These are phyloP conservation scores for Thuja plicata DNA, from an alignment of 83 land plant species.

Conservation along the genomic window DNA sequence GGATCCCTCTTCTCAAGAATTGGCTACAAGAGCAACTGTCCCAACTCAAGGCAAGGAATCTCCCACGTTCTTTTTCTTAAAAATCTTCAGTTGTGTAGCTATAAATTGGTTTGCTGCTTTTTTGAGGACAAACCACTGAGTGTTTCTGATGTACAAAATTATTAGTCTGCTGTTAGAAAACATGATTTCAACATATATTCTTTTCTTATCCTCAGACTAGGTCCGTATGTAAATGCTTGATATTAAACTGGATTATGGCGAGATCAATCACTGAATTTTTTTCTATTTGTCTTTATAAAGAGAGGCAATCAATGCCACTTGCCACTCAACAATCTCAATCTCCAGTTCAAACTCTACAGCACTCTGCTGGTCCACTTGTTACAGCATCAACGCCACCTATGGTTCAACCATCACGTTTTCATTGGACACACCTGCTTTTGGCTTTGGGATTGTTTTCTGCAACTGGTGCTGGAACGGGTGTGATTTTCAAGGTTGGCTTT, in stretches of 20 bases:
- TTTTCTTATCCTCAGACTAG: neutral
- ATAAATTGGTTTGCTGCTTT: neutral
- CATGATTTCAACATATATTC: neutral
- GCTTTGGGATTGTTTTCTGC: conserved; percentile 58
- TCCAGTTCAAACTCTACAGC: conserved; percentile 31
- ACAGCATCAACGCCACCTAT: conserved; percentile 18
- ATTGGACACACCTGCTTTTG: conserved; percentile 64
- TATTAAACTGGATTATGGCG: neutral
- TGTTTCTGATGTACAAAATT: neutral
- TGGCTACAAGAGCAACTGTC: conserved; percentile 29
- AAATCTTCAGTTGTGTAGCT: neutral
- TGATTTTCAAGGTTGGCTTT: conserved; percentile 50
- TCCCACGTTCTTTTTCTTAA: neutral
- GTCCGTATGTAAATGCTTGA: neutral
- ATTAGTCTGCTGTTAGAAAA: neutral
- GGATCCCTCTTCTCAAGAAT: conserved; percentile 55
- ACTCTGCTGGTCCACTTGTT: conserved; percentile 27
- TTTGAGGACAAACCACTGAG: neutral
- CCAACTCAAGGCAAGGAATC: conserved; percentile 37
- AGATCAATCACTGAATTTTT: neutral
- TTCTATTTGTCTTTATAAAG: conserved; percentile 15
- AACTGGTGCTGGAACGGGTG: conserved; percentile 72
- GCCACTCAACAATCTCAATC: conserved; percentile 22
- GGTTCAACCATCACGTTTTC: conserved; percentile 22
- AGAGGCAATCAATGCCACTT: conserved; percentile 29